A percentile compares a stretch with the other conserved stretches of the same genome.
Evolutionary conservation across 352 stramenopile genomes (phyloP).

Genomic region (Blastocystis sp.): DNA sequence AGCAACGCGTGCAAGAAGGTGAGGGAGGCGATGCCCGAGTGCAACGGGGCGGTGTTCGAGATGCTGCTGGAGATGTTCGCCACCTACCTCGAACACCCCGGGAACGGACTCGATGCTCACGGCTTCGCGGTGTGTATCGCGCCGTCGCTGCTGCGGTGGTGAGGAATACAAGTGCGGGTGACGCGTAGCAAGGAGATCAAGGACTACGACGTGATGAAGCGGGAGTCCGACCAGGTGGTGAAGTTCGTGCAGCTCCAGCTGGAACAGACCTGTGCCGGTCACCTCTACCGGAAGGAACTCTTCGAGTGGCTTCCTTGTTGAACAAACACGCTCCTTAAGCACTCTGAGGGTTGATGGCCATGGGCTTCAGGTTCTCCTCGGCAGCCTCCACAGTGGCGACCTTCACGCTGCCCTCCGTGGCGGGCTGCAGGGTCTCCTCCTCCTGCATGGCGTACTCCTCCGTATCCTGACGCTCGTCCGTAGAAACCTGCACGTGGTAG

Average conservation of each 20-base stretch:
- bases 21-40: not conserved
- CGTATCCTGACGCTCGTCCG: conserved; percentile 65
- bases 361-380: conserved; percentile 59
- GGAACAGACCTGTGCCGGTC: not conserved
- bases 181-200: not conserved
- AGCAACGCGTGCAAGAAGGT: not conserved
- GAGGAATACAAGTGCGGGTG: not conserved
- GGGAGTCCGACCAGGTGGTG: not conserved
- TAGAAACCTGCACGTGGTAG: conserved; percentile 69
- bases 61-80: conserved; percentile 27
- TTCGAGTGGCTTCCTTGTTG: conserved; percentile 24
- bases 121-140: conserved; percentile 24
- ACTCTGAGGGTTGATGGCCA: conserved; percentile 59
- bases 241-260: not conserved
- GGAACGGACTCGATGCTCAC: conserved; percentile 7
- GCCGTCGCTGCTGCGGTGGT: conserved; percentile 45
- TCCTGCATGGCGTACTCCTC: conserved; percentile 69
- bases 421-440: conserved; percentile 22
- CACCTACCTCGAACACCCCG: conserved; percentile 5
- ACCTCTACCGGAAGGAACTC: conserved; percentile 10
- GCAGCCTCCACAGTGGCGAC: conserved; percentile 51
- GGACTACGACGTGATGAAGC: not conserved
- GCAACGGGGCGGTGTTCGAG: not conserved
- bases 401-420: conserved; percentile 33
- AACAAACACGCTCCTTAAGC: conserved; percentile 14